These are phyloP conservation scores for Senna siamea DNA, from an alignment of 306 rosid species.

Conservation along the genomic window DNA sequence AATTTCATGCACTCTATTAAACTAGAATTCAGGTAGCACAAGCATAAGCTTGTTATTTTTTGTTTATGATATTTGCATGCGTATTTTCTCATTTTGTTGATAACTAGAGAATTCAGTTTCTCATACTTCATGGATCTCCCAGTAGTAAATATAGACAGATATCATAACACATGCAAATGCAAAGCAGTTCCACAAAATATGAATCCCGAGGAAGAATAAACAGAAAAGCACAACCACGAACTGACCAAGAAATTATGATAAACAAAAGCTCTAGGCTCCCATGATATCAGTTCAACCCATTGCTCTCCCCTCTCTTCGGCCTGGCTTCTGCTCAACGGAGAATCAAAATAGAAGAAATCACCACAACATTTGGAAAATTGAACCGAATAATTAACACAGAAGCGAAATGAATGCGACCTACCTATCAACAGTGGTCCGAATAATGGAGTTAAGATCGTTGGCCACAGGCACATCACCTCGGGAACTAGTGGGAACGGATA, in stretches of 20 bases:
- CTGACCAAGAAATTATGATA: conserved; percentile 92
- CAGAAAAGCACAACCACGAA: not conserved
- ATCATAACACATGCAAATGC: not conserved
- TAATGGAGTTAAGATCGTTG: conserved; percentile 17
- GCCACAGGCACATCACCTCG: conserved; percentile 11
- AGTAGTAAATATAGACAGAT: not conserved
- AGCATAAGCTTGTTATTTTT: not conserved
- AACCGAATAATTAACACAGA: not conserved
- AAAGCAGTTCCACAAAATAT: not conserved
- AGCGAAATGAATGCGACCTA: not conserved
- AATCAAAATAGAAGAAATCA: not conserved
- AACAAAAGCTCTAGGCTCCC: conserved; percentile 98
- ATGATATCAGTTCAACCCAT: conserved; percentile 92
- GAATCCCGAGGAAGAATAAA: not conserved
- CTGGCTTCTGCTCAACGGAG: not conserved
- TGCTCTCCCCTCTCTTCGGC: conserved; percentile 31
- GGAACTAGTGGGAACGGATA: conserved; percentile 1
- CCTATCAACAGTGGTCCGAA: conserved; percentile 24
- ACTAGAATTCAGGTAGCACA: not conserved
- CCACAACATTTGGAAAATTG: not conserved
- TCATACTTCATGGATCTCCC: not conserved
- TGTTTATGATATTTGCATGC: not conserved
- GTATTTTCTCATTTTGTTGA: not conserved
- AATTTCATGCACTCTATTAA: not conserved
- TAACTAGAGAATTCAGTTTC: not conserved